Evolutionary conservation across 2,329 filamentous ascomycete species (phyloP).

Genomic region (Herpotrichia juniperi): DNA sequence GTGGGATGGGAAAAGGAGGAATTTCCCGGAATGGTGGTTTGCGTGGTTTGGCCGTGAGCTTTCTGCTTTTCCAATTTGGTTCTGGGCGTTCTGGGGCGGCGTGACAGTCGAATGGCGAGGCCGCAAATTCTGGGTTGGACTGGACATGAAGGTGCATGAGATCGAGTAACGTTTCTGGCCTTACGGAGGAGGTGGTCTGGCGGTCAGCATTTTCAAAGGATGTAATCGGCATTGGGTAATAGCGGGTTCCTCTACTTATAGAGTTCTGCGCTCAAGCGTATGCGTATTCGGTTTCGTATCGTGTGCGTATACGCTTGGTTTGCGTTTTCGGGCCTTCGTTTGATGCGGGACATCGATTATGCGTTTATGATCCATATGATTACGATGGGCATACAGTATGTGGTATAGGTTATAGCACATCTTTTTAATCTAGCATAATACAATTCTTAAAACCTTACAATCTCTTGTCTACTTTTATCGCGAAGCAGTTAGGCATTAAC

Average conservation of each 20-base stretch:
- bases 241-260: too few relatives aligned
- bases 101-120: conserved; percentile 88
- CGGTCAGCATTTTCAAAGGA: too few relatives aligned
- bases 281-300: not conserved
- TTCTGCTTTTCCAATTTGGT: conserved; percentile 87
- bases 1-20: conserved; percentile 53
- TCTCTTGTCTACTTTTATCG: too few relatives aligned
- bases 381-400: not conserved
- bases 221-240: not conserved
- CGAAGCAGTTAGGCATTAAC: too few relatives aligned
- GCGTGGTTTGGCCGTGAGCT: conserved; percentile 87
- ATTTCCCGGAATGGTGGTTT: conserved; percentile 72
- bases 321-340: not conserved
- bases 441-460: too few relatives aligned
- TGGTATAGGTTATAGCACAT: not conserved
- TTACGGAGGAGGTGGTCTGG: not conserved
- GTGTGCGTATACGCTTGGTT: not conserved
- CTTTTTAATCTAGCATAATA: too few relatives aligned
- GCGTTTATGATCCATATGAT: not conserved
- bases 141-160: conserved; percentile 81
- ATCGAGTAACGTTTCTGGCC: too few relatives aligned
- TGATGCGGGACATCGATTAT: not conserved
- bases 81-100: conserved; percentile 87
- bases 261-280: too few relatives aligned
- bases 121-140: conserved; percentile 77